Evolutionary conservation across 768 basidiomycete genomes (phyloP), one percentile per base, ranked within the genome.

Genomic region (Collybiopsis luxurians): DNA sequence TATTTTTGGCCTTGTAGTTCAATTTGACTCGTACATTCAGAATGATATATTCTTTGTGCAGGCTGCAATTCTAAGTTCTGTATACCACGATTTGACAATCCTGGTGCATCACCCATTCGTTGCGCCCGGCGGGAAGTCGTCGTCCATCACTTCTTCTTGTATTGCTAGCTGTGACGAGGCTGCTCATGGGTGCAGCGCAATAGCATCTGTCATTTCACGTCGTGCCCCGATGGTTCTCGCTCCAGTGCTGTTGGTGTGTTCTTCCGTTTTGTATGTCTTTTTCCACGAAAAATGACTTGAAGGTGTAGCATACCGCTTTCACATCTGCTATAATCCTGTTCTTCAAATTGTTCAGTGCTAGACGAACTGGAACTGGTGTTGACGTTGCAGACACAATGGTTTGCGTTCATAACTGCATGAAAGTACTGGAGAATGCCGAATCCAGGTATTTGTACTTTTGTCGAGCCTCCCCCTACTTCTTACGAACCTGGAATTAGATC

Each of bases 21-120:
- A 40, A 26, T 39, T 55, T 34, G 26, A 21, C 44, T 12, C 26
- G 15, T 40, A 31, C 17, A 42, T 75, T 34, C 67, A 71, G 38
- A 71, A 78, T 36, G 63, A 71, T 43, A 54, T 64, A 0, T 36
- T 63, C 3, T 75, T 77, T 60, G 66, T 86, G 51, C 81, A 84
- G 59, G 81, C 80, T 2, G 80, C 78, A 1, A 55, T 63, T n/a
- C 70, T 87, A 7, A 81, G 83, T 59, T 67, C 43, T 10, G 26
- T 24, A 10, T 54, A 54, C 40, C 43, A 54, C 24, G 39, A 45
- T 12, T 15, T 54, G 24, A 42, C 27, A 11, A 15, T 54, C 27
- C 27, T 54, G 21, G 43, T 54, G 15, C 53, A 54, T 36, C 40
- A 47, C 23, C 54, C 54, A 26, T 55, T 55, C 31, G 43, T 55